A percentile compares a stretch with the other conserved stretches of the same genome.
These are phyloP conservation scores for Saccharum hybrid DNA, from an alignment of 202 grass and related monocot species.

Conservation along the genomic window DNA sequence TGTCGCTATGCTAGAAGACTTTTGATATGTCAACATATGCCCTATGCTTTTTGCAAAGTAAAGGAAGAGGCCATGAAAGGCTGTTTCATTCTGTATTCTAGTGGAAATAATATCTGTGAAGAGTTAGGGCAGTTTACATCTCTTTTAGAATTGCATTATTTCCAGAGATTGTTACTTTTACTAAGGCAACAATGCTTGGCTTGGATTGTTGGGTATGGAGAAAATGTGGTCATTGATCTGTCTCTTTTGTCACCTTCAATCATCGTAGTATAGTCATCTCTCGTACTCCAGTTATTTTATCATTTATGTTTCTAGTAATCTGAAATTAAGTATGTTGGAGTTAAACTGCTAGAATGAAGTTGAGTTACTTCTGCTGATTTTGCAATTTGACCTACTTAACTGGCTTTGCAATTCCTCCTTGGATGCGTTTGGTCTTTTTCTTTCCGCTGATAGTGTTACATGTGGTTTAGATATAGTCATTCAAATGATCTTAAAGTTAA, in stretches of 20 bases:
- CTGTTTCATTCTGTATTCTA: conserved; percentile 29
- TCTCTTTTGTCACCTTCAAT: conserved; percentile 21
- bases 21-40: conserved; percentile 22
- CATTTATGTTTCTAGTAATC: not conserved
- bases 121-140: not conserved
- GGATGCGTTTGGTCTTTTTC: not conserved
- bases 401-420: conserved; percentile 22
- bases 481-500: conserved; percentile 9
- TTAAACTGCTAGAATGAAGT: conserved; percentile 18
- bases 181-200: not conserved
- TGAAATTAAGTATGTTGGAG: too few species aligned
- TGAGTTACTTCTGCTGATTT: conserved; percentile 27
- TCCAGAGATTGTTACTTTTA: conserved; percentile 2
- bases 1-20: not conserved
- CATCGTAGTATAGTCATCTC: not conserved
- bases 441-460: not conserved
- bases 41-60: conserved; percentile 43
- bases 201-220: not conserved
- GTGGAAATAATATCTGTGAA: conserved; percentile 32
- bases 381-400: conserved; percentile 28
- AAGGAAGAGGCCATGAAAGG: conserved; percentile 9
- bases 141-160: conserved; percentile 23
- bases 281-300: not conserved
- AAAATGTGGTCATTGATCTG: conserved; percentile 13
- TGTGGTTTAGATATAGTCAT: conserved; percentile 8